phyloP scores from a whole-genome alignment of 805 yeast species.

The Myxozyma udenii region DNA sequence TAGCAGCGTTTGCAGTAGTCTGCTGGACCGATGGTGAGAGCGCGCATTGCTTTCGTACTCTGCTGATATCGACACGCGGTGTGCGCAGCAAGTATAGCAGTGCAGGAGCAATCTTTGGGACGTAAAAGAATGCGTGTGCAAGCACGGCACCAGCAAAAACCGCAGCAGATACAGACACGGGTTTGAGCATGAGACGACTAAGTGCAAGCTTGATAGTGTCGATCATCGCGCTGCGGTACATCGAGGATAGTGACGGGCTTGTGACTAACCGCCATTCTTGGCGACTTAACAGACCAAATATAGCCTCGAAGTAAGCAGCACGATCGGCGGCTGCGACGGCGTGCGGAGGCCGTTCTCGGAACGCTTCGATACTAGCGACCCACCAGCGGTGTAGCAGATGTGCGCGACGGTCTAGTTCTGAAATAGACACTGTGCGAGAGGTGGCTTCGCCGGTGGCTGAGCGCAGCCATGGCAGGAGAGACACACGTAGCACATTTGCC shows the following conservation, averaged over 20 bases:
- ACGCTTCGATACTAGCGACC: constrained; percentile 37
- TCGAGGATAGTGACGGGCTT: constrained; percentile 6
- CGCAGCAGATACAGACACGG: constrained; percentile 52
- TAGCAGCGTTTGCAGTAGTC: neutral
- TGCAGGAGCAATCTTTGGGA: constrained; percentile 54
- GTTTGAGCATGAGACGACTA: constrained; percentile 48
- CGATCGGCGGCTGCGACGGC: constrained; percentile 39
- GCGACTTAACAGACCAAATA: constrained; percentile 41
- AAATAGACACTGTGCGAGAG: constrained; percentile 28
- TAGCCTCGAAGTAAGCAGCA: constrained; percentile 42
- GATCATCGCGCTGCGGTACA: constrained; percentile 39
- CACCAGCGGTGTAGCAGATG: constrained; percentile 42
- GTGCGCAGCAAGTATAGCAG: constrained; percentile 37
- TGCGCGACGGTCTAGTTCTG: constrained; percentile 31
- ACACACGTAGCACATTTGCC: constrained; percentile 45
- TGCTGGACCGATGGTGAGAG: neutral
- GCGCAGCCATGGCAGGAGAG: constrained; percentile 42
- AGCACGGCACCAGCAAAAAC: constrained; percentile 71
- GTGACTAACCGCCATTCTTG: constrained; percentile 39
- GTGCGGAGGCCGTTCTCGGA: constrained; percentile 31
- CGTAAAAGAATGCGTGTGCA: constrained; percentile 57
- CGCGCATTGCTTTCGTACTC: constrained; percentile 27
- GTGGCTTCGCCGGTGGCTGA: constrained; percentile 32
- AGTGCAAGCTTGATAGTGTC: constrained; percentile 56
- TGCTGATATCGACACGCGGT: constrained; percentile 32